Base-by-base conservation (phyloP, 1,139 yeast genomes). In the Meyerozyma carpophila region DNA sequence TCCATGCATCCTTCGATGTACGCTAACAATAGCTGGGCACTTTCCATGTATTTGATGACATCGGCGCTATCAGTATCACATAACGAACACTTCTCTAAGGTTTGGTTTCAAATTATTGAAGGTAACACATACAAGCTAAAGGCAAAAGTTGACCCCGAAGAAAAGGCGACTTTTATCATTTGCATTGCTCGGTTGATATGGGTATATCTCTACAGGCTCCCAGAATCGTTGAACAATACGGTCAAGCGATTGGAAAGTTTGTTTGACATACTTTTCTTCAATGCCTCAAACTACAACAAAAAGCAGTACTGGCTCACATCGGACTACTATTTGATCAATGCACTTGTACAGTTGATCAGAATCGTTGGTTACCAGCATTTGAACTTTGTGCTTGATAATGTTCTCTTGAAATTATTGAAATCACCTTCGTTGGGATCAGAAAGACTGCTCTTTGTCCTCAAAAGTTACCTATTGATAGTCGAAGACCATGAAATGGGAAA, bases 171-270 rank as follows among this genome's bases (percentile, higher is more conserved):
- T 1, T 75, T 81, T 42, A 75, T 88, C 11, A 77, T 80, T 0
- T 84, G 93, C 43, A 65, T 82, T 8, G 75, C 95, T 0, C 68
- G 96, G 45, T 67, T 94, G 31, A 63, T 86, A 0, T 94, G 98
- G 98, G 95, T 91, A 0, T 93, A 86, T 56, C 66, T 91, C 28
- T 88, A 84, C 60, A 73, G 98, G 47, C 81, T 91, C 50, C 79
- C 95, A 0, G 98, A 94, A 54, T 85, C 97, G 0, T 68, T 91
- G 52, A 91, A 91, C 58, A 84, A 86, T 47, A 90, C 96, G 0
- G 81, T 91, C 2, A 84, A 89, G 59, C 57, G 62, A 50, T 56
- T 66, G 52, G 69, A 73, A 47, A 61, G 65, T 5, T 65, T 93
- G 27, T 79, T 83, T 54, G 77, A 78, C 41, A 53, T 79, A 7